These are phyloP conservation scores for Solanum lycopersicoides DNA, from an alignment of 257 asterid species.

Conservation along the genomic window DNA sequence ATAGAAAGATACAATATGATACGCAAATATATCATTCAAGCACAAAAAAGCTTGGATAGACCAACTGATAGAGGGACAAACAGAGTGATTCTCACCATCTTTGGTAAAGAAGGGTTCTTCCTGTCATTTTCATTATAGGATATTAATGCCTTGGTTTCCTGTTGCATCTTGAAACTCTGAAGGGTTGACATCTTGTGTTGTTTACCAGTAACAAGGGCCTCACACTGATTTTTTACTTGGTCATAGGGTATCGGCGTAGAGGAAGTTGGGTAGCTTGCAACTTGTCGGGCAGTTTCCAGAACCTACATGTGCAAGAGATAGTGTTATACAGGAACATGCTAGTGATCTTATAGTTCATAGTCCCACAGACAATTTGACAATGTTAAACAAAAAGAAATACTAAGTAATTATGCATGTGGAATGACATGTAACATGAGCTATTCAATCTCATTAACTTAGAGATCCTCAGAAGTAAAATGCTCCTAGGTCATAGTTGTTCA, in stretches of 20 bases:
- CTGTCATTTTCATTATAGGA: conserved; percentile 10
- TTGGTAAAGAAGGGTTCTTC: not conserved
- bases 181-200: conserved; percentile 38
- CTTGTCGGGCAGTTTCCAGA: conserved; percentile 37
- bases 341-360: not conserved
- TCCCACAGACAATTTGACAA: not conserved
- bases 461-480: not conserved
- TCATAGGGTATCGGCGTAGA: conserved; percentile 37
- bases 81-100: conserved; percentile 12
- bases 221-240: conserved; percentile 39
- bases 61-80: not conserved
- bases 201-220: conserved; percentile 42
- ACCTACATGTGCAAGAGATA: conserved; percentile 11
- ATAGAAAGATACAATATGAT: not conserved
- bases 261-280: conserved; percentile 34
- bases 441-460: not conserved
- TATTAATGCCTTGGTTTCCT: conserved; percentile 16
- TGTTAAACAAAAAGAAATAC: not conserved
- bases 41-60: not conserved
- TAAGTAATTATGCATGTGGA: not conserved
- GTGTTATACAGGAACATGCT: not conserved
- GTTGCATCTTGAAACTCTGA: conserved; percentile 34
- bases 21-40: not conserved
- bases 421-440: not conserved
- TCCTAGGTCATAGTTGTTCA: not conserved